phyloP scores from a whole-genome alignment of 2,329 filamentous ascomycete genomes.

The Xylariaceae sp. region DNA sequence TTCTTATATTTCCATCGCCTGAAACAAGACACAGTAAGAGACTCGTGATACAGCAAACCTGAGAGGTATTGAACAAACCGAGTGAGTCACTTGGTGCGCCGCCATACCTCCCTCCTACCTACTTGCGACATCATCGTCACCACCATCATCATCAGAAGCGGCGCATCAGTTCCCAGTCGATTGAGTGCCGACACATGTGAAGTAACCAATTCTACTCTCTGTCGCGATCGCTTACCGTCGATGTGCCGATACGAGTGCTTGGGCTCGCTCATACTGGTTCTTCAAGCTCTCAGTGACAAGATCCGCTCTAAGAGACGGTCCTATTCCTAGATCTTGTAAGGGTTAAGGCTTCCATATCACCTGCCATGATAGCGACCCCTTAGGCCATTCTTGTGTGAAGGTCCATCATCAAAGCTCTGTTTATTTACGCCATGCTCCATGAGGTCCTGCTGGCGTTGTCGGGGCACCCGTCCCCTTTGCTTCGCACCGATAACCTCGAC shows the following conservation, averaged over 20 bases:
- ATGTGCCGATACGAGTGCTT: constrained; percentile 54
- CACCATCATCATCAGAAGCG: no score
- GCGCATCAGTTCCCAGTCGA: neutral
- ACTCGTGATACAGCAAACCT: no score
- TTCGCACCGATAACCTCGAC: constrained; percentile 51
- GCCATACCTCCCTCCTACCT: no score
- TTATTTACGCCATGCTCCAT: constrained; percentile 69
- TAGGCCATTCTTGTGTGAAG: constrained; percentile 10
- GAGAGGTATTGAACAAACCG: no score
- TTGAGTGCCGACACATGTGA: neutral
- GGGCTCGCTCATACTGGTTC: constrained; percentile 44
- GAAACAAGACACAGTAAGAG: no score
- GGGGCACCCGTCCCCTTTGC: constrained; percentile 84
- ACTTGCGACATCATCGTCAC: no score
- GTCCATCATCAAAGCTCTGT: constrained; percentile 1
- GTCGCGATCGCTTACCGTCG: constrained; percentile 5
- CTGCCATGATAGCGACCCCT: neutral
- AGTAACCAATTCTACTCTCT: neutral
- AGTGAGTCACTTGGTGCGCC: no score
- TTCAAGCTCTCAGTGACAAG: constrained; percentile 40
- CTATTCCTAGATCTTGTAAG: constrained; percentile 24
- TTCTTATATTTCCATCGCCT: no score
- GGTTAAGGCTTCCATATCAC: constrained; percentile 14
- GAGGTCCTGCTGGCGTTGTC: constrained; percentile 96
- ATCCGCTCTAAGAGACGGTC: constrained; percentile 34